phyloP scores from a whole-genome alignment of 1,139 yeast species.

The Suhomyces atakaporum region DNA sequence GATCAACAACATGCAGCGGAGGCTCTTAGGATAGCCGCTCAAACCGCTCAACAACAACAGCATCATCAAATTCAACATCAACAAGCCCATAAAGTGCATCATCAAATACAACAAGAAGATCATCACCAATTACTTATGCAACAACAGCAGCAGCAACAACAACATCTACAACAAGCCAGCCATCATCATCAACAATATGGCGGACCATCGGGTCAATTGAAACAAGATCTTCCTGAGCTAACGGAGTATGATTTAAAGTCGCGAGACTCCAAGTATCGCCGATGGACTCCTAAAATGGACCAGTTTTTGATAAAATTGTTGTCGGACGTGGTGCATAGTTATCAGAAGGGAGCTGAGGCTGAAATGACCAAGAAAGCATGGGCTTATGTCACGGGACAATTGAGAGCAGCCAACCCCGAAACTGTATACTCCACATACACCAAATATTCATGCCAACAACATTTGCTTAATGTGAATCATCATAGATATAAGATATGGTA shows the following conservation, averaged over 20 bases:
- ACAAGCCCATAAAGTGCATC: conserved; percentile 10
- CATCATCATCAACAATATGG: conserved; percentile 12
- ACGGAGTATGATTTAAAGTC: conserved; percentile 37
- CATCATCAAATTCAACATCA: conserved; percentile 7
- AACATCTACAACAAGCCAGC: conserved; percentile 9
- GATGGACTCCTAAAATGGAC: conserved; percentile 48
- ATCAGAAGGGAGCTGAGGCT: conserved; percentile 33
- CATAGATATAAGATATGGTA: conserved; percentile 42
- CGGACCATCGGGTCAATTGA: conserved; percentile 1
- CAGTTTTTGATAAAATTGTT: conserved; percentile 36
- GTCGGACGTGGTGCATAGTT: conserved; percentile 42
- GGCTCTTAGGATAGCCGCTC: conserved; percentile 16
- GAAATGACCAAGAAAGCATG: conserved; percentile 42
- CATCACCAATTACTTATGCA: conserved; percentile 19
- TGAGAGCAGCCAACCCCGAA: conserved; percentile 41
- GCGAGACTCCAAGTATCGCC: conserved; percentile 39
- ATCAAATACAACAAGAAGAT: conserved; percentile 16
- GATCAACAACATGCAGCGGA: conserved; percentile 17
- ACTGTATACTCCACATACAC: conserved; percentile 47
- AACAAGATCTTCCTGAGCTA: conserved; percentile 18
- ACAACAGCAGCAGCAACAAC: conserved; percentile 17
- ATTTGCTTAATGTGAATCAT: conserved; percentile 39
- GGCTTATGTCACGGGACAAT: conserved; percentile 42
- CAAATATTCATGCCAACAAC: conserved; percentile 45
- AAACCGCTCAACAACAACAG: conserved; percentile 11